A percentile compares a stretch with the other conserved stretches of the same genome.
Conservation (phyloP, 2,329 filamentous ascomycete genomes). For the Dothideomycetes sp. region DNA sequence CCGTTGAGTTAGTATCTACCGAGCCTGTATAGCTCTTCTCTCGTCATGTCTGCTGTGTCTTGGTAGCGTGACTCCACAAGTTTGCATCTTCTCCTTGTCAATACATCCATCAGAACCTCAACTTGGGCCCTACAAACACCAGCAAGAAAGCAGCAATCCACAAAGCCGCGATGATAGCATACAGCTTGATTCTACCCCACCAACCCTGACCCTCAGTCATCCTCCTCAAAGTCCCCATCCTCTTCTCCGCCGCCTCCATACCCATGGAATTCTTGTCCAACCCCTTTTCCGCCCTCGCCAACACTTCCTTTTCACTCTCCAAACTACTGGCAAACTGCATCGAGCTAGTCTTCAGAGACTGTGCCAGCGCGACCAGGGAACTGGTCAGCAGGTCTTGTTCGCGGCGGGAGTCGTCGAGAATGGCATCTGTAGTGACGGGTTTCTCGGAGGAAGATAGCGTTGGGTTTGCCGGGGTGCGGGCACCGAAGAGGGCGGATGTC, state of each 20-base stretch:
- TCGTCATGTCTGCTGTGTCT: no score
- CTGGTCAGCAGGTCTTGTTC: slow-evolving; percentile 78
- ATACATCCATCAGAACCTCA: slow-evolving; percentile 73
- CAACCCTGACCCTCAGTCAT: slow-evolving; percentile 86
- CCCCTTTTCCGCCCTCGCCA: slow-evolving; percentile 62
- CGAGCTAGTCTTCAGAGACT: slow-evolving; percentile 66
- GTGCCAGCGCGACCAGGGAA: slow-evolving; percentile 72
- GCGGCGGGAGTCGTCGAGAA: slow-evolving; percentile 64
- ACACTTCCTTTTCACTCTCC: slow-evolving; percentile 63
- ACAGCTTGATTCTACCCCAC: slow-evolving; percentile 70
- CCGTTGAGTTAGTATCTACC: background rate
- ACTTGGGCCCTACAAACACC: slow-evolving; percentile 79
- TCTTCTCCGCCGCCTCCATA: slow-evolving; percentile 65
- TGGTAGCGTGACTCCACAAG: no score
- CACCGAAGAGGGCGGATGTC: slow-evolving; percentile 28
- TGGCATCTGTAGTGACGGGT: slow-evolving; percentile 46
- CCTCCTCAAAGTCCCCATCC: slow-evolving; percentile 66
- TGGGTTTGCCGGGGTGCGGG: slow-evolving; percentile 19
- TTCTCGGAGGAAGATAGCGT: slow-evolving; percentile 3
- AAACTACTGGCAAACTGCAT: slow-evolving; percentile 62
- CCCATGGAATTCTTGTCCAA: slow-evolving; percentile 67
- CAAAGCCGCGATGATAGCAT: slow-evolving; percentile 71
- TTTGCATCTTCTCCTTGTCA: background rate
- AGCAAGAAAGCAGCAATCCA: slow-evolving; percentile 70
- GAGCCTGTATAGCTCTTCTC: no score